phyloP scores from a whole-genome alignment of 352 stramenopile species.

The Phytophthora cryptogea region DNA sequence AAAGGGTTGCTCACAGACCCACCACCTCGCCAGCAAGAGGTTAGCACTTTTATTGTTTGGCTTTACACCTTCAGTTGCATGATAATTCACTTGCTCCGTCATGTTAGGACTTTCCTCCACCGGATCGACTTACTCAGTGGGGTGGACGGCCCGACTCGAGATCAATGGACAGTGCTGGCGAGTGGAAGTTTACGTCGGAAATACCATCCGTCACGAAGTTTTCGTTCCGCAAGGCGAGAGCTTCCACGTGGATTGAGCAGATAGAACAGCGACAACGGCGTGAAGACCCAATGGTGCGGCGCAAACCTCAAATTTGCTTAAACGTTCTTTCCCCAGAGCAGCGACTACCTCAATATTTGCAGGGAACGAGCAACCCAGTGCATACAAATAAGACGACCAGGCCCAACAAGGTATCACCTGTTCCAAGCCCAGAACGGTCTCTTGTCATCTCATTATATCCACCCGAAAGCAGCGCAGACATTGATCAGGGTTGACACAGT shows the following conservation, averaged over 20 bases:
- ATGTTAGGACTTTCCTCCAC: constrained; percentile 20
- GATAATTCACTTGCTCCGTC: too few species aligned
- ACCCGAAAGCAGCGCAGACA: neutral
- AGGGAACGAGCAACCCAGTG: constrained; percentile 49
- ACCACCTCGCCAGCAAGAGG: constrained; percentile 23
- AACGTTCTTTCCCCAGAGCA: constrained; percentile 27
- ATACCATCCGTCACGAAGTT: constrained; percentile 59
- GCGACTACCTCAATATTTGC: constrained; percentile 53
- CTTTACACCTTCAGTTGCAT: neutral
- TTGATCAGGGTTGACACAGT: neutral
- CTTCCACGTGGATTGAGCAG: constrained; percentile 74
- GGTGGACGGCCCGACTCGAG: constrained; percentile 41
- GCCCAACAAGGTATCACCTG: neutral
- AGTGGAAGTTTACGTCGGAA: constrained; percentile 73
- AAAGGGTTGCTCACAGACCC: constrained; percentile 29
- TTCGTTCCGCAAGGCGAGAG: constrained; percentile 55
- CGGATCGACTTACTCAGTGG: constrained; percentile 57
- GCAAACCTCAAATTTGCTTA: constrained; percentile 2
- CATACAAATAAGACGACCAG: constrained; percentile 27
- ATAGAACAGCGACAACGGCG: constrained; percentile 55
- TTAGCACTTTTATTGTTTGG: constrained; percentile 8
- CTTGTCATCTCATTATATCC: constrained; percentile 15
- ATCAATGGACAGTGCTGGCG: constrained; percentile 52
- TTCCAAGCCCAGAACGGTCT: neutral
- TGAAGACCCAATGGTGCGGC: constrained; percentile 42